Base-by-base conservation (phyloP, 1,284 basidiomycete genomes). In the Pseudozyma tsukubaensis region DNA sequence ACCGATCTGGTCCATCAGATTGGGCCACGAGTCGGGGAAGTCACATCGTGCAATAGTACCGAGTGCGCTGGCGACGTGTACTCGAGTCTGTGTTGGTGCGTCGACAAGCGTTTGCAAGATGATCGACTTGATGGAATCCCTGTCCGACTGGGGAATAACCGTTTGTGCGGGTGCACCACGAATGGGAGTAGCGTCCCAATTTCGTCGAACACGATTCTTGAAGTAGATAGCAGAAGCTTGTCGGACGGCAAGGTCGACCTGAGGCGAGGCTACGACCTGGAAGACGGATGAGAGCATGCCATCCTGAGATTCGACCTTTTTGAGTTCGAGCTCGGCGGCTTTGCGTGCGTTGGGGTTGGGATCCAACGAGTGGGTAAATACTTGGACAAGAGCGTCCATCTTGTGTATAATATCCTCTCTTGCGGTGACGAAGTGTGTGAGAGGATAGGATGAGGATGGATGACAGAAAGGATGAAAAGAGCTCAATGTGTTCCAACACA, bases 171-270 rank as follows among this genome's bases (percentile, higher is more conserved):
- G 61, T 21, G 35, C 65, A 16, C 58, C 51, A 18, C 70, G 60
- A 18, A 53, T 57, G 3, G 67, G 50, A 12, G 57, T 45, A n/a
- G 59, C 24, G 48, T 83, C 82, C 83, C 83, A 84, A 19, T 74
- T 66, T 4, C 72, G 52, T 11, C 76, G 59, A 11, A 83, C 72
- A 49, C 83, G 80, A 63, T 84, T 84, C 71, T 84, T 84, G 32
- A 80, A 63, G 69, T 83, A 82, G 63, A 84, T 79, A 21, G 83
- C 68, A 11, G 82, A 75, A 1, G 83, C 83, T 58, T 83, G 83
- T 29, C 83, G 69, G 9, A 80, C 66, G 3, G 78, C 50, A 13
- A 74, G 19, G 35, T 82, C 79, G 12, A 77, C 59, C 32, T 83
- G 72, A 14, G 59, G 19, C 19, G 76, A 66, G 2, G 76, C 59